phyloP scores from a whole-genome alignment of 768 basidiomycete genomes.

The Clitopilus passeckerianus region DNA sequence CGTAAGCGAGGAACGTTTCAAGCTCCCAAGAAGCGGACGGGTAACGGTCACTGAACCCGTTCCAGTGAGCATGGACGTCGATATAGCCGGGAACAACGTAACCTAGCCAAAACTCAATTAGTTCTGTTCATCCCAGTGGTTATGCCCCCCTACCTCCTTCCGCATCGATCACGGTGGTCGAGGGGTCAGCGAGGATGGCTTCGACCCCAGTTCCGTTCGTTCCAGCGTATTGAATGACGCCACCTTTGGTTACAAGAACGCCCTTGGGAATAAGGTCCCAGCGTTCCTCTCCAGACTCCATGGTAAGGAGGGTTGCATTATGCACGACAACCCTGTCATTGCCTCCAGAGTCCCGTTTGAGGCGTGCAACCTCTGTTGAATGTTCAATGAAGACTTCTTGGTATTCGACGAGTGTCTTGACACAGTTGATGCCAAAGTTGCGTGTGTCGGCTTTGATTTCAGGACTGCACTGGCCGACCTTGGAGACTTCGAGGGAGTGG shows the following conservation, averaged over 20 bases:
- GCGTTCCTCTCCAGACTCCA: conserved; percentile 48
- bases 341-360: conserved; percentile 46
- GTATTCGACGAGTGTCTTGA: conserved; percentile 48
- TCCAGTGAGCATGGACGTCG: conserved; percentile 76
- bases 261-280: conserved; percentile 50
- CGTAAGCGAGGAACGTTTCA: conserved; percentile 71
- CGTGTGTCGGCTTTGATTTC: conserved; percentile 41
- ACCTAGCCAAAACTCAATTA: conserved; percentile 29
- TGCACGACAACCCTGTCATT: conserved; percentile 50
- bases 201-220: conserved; percentile 11
- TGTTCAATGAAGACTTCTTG: conserved; percentile 58
- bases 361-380: conserved; percentile 53
- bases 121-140: background rate
- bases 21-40: conserved; percentile 72
- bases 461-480: conserved; percentile 41
- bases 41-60: conserved; percentile 43
- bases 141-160: conserved; percentile 45
- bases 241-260: conserved; percentile 47
- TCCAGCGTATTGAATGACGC: conserved; percentile 51
- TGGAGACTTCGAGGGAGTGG: conserved; percentile 55
- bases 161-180: conserved; percentile 48
- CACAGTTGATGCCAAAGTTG: conserved; percentile 61
- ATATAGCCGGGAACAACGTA: conserved; percentile 70
- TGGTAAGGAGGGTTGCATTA: conserved; percentile 69
- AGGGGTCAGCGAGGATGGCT: conserved; percentile 26